Evolutionary conservation across 129 eudicot species (phyloP).

Genomic region (Heracleum sosnowskyi): DNA sequence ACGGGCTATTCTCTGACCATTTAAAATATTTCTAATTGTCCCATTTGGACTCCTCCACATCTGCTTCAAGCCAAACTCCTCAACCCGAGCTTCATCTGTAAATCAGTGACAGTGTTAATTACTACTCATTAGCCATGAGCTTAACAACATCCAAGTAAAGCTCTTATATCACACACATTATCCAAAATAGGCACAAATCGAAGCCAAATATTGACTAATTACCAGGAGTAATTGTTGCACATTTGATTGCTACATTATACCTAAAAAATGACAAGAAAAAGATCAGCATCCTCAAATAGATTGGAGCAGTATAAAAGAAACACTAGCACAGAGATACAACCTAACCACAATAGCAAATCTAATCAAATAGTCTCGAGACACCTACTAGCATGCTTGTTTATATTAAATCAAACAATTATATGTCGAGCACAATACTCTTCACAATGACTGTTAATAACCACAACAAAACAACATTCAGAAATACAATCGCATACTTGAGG

Average conservation of each 20-base stretch:
- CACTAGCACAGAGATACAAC: neutral
- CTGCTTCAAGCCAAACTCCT: slow-evolving; percentile 64
- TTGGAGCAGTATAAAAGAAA: neutral
- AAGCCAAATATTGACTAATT: neutral
- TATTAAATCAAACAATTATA: neutral
- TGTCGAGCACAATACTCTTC: neutral
- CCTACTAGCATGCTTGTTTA: neutral
- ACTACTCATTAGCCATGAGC: neutral
- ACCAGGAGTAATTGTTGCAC: slow-evolving; percentile 99
- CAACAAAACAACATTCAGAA: neutral
- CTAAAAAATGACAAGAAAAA: slow-evolving; percentile 28
- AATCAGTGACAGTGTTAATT: neutral
- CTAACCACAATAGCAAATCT: neutral
- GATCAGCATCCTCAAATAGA: slow-evolving; percentile 1
- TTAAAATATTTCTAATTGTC: slow-evolving; percentile 60
- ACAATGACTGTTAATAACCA: neutral
- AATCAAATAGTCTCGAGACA: neutral
- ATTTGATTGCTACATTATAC: slow-evolving; percentile 96
- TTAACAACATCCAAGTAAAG: no score
- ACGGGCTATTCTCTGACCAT: slow-evolving; percentile 31
- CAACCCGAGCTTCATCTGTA: slow-evolving; percentile 88
- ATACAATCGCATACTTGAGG: slow-evolving; percentile 50
- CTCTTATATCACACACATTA: neutral
- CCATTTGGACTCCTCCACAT: slow-evolving; percentile 84
- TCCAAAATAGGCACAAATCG: neutral